Conservation (phyloP, 2,329 filamentous ascomycete species). For the Ceratocystis albifundus region DNA sequence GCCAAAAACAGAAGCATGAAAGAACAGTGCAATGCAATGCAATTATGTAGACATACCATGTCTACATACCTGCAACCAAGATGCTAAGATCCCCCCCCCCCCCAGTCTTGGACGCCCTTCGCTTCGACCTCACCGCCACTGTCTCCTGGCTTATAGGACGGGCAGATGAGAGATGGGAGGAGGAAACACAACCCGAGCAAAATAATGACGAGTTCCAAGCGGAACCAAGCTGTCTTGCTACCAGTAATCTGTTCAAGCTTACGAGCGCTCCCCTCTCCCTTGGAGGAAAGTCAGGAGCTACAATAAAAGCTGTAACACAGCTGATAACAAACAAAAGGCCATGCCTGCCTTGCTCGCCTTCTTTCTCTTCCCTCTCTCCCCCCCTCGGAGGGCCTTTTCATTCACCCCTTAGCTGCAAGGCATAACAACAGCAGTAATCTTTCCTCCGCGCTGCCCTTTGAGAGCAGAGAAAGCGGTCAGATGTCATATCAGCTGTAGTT, state of each 20-base stretch:
- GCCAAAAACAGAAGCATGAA: background rate
- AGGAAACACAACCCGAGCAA: too few relatives aligned
- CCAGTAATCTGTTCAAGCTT: too few relatives aligned
- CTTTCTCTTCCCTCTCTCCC: background rate
- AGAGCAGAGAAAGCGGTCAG: slow-evolving; percentile 3
- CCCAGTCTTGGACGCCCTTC: too few relatives aligned
- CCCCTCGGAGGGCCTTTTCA: background rate
- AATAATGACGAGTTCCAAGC: too few relatives aligned
- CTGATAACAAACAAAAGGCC: background rate
- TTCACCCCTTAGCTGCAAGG: background rate
- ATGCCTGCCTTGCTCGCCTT: background rate
- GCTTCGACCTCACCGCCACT: background rate
- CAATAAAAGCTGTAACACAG: too few relatives aligned
- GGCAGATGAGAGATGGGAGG: background rate
- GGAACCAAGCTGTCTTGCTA: too few relatives aligned
- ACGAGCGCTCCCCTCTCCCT: too few relatives aligned
- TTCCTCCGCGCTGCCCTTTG: background rate
- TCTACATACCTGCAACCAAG: too few relatives aligned
- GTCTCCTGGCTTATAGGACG: background rate
- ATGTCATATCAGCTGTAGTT: background rate
- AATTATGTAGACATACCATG: background rate
- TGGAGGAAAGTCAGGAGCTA: too few relatives aligned
- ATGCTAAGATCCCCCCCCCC: too few relatives aligned
- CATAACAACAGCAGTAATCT: background rate
- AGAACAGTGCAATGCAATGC: background rate